These are phyloP conservation scores for Leptographium lundbergii DNA, from an alignment of 2,329 filamentous ascomycete species.

Conservation along the genomic window DNA sequence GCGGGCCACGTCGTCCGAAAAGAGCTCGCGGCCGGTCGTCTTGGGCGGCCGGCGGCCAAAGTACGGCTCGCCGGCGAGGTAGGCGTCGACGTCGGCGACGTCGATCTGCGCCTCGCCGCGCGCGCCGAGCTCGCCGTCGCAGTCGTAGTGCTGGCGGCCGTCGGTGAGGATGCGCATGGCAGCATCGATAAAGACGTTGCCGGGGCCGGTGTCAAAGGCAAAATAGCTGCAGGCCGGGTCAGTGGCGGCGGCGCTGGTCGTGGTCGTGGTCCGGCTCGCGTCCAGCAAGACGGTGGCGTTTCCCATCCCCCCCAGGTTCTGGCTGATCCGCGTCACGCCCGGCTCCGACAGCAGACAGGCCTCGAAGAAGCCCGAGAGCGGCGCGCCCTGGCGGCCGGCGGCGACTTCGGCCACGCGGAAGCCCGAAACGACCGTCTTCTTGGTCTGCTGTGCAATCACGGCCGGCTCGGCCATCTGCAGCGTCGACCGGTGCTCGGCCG, in stretches of 20 bases:
- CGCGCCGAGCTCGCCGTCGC: not conserved
- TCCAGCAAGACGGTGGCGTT: not conserved
- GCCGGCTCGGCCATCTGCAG: slow-evolving; percentile 2
- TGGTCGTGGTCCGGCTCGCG: too few species aligned
- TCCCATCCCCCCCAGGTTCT: not conserved
- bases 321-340: not conserved
- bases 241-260: not conserved
- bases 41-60: not conserved
- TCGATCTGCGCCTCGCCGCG: not conserved
- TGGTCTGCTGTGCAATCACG: not conserved
- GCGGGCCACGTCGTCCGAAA: not conserved
- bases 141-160: not conserved
- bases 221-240: not conserved
- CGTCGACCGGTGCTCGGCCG: not conserved
- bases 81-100: not conserved
- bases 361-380: slow-evolving; percentile 1
- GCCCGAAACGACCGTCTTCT: not conserved
- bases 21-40: slow-evolving; percentile 1
- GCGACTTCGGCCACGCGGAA: slow-evolving; percentile 1
- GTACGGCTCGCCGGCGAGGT: not conserved
- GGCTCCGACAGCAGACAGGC: not conserved
- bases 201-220: slow-evolving; percentile 1
- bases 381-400: not conserved
- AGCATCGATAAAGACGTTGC: slow-evolving; percentile 1
- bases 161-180: not conserved